Conservation (phyloP, 2,329 filamentous ascomycete species). For the Aspergillus versicolor region DNA sequence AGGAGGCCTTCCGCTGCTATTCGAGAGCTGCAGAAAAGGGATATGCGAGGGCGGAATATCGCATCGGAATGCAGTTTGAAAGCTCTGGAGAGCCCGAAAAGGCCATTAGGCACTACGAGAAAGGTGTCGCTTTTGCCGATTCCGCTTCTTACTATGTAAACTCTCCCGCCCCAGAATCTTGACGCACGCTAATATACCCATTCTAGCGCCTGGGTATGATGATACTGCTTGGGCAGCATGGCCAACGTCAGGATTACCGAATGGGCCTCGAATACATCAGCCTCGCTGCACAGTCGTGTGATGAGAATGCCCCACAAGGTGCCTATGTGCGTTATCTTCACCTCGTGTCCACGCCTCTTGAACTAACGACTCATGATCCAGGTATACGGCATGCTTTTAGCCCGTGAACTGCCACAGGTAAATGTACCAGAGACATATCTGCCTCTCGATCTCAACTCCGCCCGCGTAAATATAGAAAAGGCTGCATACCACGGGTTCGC, state of each 20-base stretch:
- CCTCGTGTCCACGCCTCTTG: background rate
- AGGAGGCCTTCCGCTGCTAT: constrained; percentile 88
- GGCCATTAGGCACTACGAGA: constrained; percentile 85
- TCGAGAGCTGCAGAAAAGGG: constrained; percentile 80
- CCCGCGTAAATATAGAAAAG: constrained; percentile 90
- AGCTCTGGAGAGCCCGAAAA: constrained; percentile 89
- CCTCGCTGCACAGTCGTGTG: constrained; percentile 78
- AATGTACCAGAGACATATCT: constrained; percentile 71
- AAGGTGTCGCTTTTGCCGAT: constrained; percentile 75
- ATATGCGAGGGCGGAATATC: constrained; percentile 86
- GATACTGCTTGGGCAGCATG: constrained; percentile 90
- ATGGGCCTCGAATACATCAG: constrained; percentile 79
- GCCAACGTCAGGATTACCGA: constrained; percentile 77
- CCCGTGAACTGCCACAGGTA: constrained; percentile 88
- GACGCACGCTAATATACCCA: constrained; percentile 17
- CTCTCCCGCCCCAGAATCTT: background rate
- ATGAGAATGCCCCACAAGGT: constrained; percentile 95
- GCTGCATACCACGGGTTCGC: constrained; percentile 93
- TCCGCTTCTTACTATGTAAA: constrained; percentile 75
- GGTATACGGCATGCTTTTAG: constrained; percentile 91
- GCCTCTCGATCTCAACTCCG: constrained; percentile 67
- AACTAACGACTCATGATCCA: constrained; percentile 21
- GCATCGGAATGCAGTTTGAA: constrained; percentile 98
- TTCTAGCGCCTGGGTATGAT: constrained; percentile 90
- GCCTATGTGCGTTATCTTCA: constrained; percentile 63